Percentiles rank a stretch among this genome's conserved stretches.
phyloP scores from a whole-genome alignment of 2,329 filamentous ascomycete genomes.

The Pyricularia pennisetigena region DNA sequence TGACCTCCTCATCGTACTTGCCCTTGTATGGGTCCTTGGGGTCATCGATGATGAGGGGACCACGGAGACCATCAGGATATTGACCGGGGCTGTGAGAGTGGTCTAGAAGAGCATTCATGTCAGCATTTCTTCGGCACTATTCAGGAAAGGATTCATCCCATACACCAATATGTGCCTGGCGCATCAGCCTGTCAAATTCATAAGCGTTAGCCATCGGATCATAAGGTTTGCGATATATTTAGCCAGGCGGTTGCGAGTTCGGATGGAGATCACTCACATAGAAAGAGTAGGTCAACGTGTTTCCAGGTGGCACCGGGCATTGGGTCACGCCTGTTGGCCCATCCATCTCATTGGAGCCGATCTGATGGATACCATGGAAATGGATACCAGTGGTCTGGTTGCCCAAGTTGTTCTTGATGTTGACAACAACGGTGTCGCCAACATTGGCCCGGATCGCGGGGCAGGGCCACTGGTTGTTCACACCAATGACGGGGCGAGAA shows the following conservation, averaged over 20 bases:
- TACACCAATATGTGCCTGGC: conserved; percentile 38
- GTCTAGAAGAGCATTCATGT: conserved; percentile 21
- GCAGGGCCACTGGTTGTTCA: conserved; percentile 54
- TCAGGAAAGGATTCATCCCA: conserved; percentile 6
- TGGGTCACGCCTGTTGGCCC: conserved; percentile 45
- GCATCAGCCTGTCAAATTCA: conserved; percentile 21
- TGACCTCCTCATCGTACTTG: conserved; percentile 47
- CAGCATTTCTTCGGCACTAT: conserved; percentile 3
- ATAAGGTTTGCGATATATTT: background rate
- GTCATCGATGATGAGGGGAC: conserved; percentile 51
- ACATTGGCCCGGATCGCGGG: conserved; percentile 41
- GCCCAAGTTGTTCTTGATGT: conserved; percentile 38
- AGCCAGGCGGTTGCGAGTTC: background rate
- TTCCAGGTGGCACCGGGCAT: conserved; percentile 40
- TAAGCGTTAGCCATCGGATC: background rate
- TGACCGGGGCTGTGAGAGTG: conserved; percentile 56
- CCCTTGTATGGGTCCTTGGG: conserved; percentile 39
- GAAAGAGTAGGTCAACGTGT: conserved; percentile 43
- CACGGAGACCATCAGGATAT: conserved; percentile 58
- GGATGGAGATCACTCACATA: conserved; percentile 21
- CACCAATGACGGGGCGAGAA: conserved; percentile 31
- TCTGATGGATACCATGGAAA: conserved; percentile 51
- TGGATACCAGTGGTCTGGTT: conserved; percentile 42
- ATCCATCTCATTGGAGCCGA: conserved; percentile 46
- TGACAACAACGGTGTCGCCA: conserved; percentile 39